These are phyloP conservation scores for Aspergillus intermedius DNA, from an alignment of 2,329 filamentous ascomycete species.

Conservation along the genomic window DNA sequence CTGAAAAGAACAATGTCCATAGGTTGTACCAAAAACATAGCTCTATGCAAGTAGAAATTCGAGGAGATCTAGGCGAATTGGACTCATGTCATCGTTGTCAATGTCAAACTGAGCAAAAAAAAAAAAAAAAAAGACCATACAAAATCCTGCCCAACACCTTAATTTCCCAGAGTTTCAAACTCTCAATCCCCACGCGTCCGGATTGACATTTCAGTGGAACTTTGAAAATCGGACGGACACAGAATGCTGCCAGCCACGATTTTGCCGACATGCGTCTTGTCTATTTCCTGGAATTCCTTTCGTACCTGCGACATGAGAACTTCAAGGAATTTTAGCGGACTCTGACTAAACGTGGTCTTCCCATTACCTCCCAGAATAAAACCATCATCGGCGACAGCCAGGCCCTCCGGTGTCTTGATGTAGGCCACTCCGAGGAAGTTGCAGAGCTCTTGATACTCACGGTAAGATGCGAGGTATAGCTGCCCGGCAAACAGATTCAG, in stretches of 20 bases:
- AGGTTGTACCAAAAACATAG: no score
- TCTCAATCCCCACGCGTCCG: no score
- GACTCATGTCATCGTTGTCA: no score
- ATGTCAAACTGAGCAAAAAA: no score
- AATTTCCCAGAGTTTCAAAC: no score
- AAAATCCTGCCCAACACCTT: no score
- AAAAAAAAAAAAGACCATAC: no score
- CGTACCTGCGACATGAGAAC: slow-evolving; percentile 27
- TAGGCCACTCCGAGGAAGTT: slow-evolving; percentile 15
- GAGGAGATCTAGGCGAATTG: no score
- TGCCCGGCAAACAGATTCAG: slow-evolving; percentile 64
- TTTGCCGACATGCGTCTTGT: slow-evolving; percentile 42
- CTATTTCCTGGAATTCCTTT: slow-evolving; percentile 33
- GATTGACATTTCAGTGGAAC: neutral
- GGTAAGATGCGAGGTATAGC: slow-evolving; percentile 52
- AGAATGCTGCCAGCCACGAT: slow-evolving; percentile 29
- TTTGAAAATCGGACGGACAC: slow-evolving; percentile 5
- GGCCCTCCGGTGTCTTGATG: slow-evolving; percentile 9
- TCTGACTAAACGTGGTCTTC: slow-evolving; percentile 28
- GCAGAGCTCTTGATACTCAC: slow-evolving; percentile 45
- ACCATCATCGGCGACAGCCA: slow-evolving; percentile 23
- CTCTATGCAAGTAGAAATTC: no score
- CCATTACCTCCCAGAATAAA: slow-evolving; percentile 11
- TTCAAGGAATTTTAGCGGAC: slow-evolving; percentile 39
- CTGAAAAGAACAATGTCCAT: no score